Conservation (phyloP, 257 asterid genomes). For the Plantago ovata region DNA sequence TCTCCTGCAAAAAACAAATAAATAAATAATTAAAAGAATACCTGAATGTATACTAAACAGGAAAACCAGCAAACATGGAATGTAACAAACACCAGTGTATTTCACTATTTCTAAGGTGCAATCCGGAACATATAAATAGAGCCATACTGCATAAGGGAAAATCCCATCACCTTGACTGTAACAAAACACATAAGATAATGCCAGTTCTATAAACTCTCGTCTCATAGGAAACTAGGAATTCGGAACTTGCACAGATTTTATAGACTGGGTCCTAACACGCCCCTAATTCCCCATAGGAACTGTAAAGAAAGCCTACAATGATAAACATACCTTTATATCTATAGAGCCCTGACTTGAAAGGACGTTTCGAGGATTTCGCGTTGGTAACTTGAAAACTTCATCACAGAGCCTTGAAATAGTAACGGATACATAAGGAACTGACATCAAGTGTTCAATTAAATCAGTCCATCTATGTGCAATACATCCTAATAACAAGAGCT, state of each 20-base stretch:
- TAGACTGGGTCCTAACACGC: not conserved
- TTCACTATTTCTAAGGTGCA: too few relatives aligned
- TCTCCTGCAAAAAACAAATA: constrained; percentile 43
- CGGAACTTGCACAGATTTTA: too few relatives aligned
- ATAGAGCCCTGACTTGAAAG: constrained; percentile 30
- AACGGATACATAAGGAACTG: constrained; percentile 40
- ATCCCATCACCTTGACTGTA: too few relatives aligned
- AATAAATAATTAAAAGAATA: constrained; percentile 7
- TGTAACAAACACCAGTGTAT: too few relatives aligned
- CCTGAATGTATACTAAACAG: not conserved
- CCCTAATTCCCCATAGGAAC: not conserved
- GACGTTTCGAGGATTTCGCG: constrained; percentile 28
- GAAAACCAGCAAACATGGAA: not conserved
- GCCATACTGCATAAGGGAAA: too few relatives aligned
- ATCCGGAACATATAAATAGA: too few relatives aligned
- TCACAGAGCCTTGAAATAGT: constrained; percentile 42
- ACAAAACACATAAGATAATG: too few relatives aligned
- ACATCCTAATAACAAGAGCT: constrained; percentile 63
- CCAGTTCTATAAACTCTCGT: too few relatives aligned
- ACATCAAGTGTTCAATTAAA: constrained; percentile 47
- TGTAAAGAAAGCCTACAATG: constrained; percentile 11
- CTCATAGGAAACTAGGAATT: too few relatives aligned
- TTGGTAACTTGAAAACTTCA: constrained; percentile 44
- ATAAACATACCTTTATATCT: constrained; percentile 43
- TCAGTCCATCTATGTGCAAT: constrained; percentile 55